Conservation (phyloP, 352 stramenopile species). For the Globisporangium spiculum region DNA sequence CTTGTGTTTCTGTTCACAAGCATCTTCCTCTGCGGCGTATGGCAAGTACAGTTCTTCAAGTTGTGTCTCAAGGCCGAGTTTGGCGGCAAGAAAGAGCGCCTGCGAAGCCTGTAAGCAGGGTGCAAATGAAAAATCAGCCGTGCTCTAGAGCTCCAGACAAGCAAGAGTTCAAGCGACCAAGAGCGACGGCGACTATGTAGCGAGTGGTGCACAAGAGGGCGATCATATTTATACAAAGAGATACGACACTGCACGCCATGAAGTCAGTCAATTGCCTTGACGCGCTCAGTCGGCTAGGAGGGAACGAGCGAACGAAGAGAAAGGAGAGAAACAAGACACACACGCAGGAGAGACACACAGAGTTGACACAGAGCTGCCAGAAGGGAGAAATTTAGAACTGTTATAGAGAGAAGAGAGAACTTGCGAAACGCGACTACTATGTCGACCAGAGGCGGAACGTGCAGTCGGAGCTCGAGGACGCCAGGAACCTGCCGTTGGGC, state of each 20-base stretch:
- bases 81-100: conserved; percentile 73
- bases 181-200: neutral
- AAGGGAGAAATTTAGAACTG: conserved; percentile 15
- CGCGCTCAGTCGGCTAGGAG: neutral
- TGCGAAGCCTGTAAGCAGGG: conserved; percentile 58
- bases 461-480: conserved; percentile 91
- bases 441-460: conserved; percentile 91
- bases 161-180: neutral
- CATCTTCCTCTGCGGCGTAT: conserved; percentile 51
- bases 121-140: neutral
- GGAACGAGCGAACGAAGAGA: conserved; percentile 6
- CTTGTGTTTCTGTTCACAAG: conserved; percentile 56
- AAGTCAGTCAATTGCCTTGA: neutral
- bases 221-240: conserved; percentile 8
- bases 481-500: conserved; percentile 83
- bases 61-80: conserved; percentile 69
- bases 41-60: conserved; percentile 72
- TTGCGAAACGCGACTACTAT: conserved; percentile 14
- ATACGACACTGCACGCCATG: conserved; percentile 6
- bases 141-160: neutral
- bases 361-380: neutral
- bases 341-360: neutral
- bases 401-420: conserved; percentile 8
- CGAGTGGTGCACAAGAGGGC: neutral
- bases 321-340: neutral